Conservation (phyloP, 257 asterid genomes). For the Solanum pimpinellifolium region DNA sequence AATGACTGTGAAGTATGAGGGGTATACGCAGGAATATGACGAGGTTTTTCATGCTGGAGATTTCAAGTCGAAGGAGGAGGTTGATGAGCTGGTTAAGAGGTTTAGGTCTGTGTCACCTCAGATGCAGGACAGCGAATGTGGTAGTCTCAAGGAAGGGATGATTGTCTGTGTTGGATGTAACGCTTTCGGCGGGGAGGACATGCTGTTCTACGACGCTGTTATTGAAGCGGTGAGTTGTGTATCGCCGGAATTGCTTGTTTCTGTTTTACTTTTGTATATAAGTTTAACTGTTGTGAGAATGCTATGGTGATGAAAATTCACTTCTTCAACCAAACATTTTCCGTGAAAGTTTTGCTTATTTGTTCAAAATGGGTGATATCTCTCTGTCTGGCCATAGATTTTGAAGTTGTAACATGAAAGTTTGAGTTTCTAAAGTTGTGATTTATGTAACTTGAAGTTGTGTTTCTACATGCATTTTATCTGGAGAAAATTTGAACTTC, state of each 20-base stretch:
- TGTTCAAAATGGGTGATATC: neutral
- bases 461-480: neutral
- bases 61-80: constrained; percentile 12
- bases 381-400: neutral
- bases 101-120: constrained; percentile 34
- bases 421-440: neutral
- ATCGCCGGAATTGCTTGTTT: neutral
- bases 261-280: neutral
- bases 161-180: constrained; percentile 35
- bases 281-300: neutral
- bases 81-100: constrained; percentile 18
- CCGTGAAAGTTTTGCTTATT: neutral
- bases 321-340: neutral
- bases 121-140: constrained; percentile 26
- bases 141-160: constrained; percentile 11
- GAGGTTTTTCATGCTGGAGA: neutral
- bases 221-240: constrained; percentile 30
- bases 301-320: neutral
- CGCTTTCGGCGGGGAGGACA: constrained; percentile 15
- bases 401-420: neutral
- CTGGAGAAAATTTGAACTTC: neutral
- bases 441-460: neutral
- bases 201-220: constrained; percentile 42
- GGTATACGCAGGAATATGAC: constrained; percentile 1
- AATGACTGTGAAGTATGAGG: constrained; percentile 15